These are phyloP conservation scores for Hypoxylon sp. DNA, from an alignment of 2,329 filamentous ascomycete genomes.

Conservation along the genomic window DNA sequence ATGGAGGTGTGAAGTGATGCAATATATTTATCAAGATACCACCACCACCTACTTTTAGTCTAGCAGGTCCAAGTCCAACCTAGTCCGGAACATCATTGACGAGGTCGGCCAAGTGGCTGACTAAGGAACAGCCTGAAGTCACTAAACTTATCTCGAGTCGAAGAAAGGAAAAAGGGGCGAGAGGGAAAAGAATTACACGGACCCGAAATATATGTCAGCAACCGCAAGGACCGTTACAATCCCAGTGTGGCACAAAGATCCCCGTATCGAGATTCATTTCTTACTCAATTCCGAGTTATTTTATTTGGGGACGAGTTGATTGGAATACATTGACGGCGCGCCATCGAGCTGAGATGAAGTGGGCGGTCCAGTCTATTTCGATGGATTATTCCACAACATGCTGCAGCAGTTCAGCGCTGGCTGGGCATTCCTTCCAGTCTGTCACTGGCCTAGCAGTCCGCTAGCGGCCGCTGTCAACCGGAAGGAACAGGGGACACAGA, in stretches of 20 bases:
- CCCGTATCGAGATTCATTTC: slow-evolving; percentile 17
- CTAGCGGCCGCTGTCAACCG: slow-evolving; percentile 20
- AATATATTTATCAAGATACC: slow-evolving; percentile 38
- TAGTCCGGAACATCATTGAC: background rate
- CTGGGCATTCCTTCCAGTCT: slow-evolving; percentile 3
- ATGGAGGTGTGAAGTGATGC: slow-evolving; percentile 30
- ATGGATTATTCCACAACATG: slow-evolving; percentile 24
- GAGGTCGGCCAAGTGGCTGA: background rate
- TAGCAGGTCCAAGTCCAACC: background rate
- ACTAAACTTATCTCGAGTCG: background rate
- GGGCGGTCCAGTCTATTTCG: slow-evolving; percentile 34
- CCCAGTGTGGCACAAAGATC: slow-evolving; percentile 22
- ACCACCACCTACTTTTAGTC: slow-evolving; percentile 14
- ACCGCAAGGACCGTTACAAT: slow-evolving; percentile 5
- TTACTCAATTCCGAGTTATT: background rate
- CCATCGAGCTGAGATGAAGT: slow-evolving; percentile 20
- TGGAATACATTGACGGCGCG: slow-evolving; percentile 11
- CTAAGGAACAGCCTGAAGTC: slow-evolving; percentile 9
- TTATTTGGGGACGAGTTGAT: background rate
- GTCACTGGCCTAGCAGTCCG: slow-evolving; percentile 24
- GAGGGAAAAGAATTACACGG: slow-evolving; percentile 3
- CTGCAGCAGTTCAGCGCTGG: slow-evolving; percentile 18
- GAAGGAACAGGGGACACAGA: slow-evolving; percentile 4
- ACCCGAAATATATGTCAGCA: background rate
- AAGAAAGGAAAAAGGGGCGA: background rate